phyloP scores from a whole-genome alignment of 2,329 filamentous ascomycete species.

The Tolypocladium sp. region DNA sequence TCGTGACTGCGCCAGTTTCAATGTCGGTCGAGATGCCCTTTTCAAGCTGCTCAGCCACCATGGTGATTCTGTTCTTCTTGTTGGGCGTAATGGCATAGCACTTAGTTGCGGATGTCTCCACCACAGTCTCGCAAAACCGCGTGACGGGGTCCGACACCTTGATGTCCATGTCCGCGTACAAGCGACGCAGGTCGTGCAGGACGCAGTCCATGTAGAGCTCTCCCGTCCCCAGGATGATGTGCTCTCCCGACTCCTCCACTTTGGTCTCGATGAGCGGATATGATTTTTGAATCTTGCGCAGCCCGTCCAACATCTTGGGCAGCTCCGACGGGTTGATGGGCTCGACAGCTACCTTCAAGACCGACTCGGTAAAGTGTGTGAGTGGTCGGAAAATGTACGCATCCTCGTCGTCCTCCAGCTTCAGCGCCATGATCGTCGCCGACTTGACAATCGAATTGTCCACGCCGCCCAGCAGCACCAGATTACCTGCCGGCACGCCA shows the following conservation, averaged over 20 bases:
- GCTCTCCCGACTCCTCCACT: constrained; percentile 95
- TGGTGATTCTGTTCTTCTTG: constrained; percentile 98
- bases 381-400: constrained; percentile 93
- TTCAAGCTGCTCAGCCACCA: constrained; percentile 94
- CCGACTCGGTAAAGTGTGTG: constrained; percentile 90
- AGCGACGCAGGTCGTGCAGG: constrained; percentile 78
- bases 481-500: constrained; percentile 87
- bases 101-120: constrained; percentile 94
- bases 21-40: constrained; percentile 94
- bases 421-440: constrained; percentile 76
- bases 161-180: constrained; percentile 99
- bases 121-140: constrained; percentile 93
- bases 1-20: constrained; percentile 79
- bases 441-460: constrained; percentile 99
- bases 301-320: constrained; percentile 95
- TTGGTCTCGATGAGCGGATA: constrained; percentile 95
- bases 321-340: constrained; percentile 96
- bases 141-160: constrained; percentile 98
- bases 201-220: constrained; percentile 99
- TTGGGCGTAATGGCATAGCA: constrained; percentile 97
- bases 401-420: constrained; percentile 78
- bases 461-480: constrained; percentile 83
- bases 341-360: constrained; percentile 96
- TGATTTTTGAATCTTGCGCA: constrained; percentile 95
- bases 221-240: constrained; percentile 88